phyloP scores from a whole-genome alignment of 2,329 filamentous ascomycete genomes.

The Aspergillus versicolor region DNA sequence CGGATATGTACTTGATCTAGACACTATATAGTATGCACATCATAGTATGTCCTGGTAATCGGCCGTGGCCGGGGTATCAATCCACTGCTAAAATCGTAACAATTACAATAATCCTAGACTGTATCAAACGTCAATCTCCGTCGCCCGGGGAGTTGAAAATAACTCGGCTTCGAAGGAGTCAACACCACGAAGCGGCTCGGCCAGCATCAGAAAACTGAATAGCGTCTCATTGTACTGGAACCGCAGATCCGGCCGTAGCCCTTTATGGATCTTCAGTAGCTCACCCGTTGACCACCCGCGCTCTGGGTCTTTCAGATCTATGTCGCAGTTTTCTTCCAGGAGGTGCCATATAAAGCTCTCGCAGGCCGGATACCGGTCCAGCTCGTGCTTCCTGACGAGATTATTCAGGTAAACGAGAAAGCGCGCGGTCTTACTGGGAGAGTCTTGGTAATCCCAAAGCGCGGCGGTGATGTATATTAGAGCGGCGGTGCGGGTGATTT shows the following conservation, averaged over 20 bases:
- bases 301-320: conserved; percentile 35
- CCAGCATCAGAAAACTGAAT: conserved; percentile 37
- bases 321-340: conserved; percentile 36
- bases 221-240: conserved; percentile 43
- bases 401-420: conserved; percentile 31
- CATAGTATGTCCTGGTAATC: not conserved
- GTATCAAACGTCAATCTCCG: not conserved
- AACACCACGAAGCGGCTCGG: conserved; percentile 31
- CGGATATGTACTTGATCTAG: not conserved
- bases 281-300: conserved; percentile 40
- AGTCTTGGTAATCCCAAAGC: conserved; percentile 36
- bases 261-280: conserved; percentile 35
- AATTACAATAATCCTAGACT: not conserved
- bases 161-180: conserved; percentile 35
- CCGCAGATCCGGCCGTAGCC: conserved; percentile 36
- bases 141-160: not conserved
- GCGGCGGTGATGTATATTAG: conserved; percentile 41
- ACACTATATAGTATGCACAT: not conserved
- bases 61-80: not conserved
- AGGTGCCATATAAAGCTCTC: conserved; percentile 43
- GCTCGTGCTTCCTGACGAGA: conserved; percentile 29
- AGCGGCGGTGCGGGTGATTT: conserved; percentile 36
- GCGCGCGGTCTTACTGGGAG: conserved; percentile 29
- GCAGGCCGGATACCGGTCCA: conserved; percentile 36
- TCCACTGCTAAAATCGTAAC: not conserved